These are phyloP conservation scores for Jaminaea rosea DNA, from an alignment of 1,284 basidiomycete species.

Conservation along the genomic window DNA sequence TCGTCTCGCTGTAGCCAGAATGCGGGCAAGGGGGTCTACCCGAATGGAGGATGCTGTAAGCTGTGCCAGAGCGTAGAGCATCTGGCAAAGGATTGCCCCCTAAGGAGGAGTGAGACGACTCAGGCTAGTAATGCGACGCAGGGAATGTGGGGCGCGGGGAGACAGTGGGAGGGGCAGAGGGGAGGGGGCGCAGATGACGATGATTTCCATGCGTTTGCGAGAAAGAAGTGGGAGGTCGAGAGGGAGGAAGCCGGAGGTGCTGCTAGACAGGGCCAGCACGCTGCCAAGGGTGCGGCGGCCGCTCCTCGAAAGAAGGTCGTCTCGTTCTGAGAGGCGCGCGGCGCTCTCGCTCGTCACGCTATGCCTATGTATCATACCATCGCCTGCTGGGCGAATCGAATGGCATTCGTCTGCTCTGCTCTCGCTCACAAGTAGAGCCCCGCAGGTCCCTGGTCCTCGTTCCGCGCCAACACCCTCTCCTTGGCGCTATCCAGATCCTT, in stretches of 20 bases:
- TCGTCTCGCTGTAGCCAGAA: conserved; percentile 74
- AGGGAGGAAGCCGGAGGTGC: no score
- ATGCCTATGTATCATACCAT: no score
- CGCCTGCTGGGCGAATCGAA: no score
- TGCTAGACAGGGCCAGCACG: no score
- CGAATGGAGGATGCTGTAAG: conserved; percentile 87
- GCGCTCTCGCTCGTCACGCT: no score
- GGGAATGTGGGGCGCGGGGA: conserved; percentile 2
- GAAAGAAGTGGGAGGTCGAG: not conserved
- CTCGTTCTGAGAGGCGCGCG: no score
- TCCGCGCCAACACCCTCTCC: not conserved
- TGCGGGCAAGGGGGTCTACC: conserved; percentile 70
- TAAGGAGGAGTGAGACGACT: conserved; percentile 53
- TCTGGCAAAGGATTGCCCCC: conserved; percentile 70
- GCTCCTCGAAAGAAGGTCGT: no score
- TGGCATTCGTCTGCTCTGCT: not conserved
- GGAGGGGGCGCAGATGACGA: not conserved
- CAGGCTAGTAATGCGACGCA: conserved; percentile 13
- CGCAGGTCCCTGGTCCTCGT: conserved; percentile 1
- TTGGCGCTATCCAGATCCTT: conserved; percentile 16
- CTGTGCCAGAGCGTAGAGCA: conserved; percentile 75
- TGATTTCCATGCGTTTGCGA: not conserved
- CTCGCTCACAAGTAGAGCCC: not conserved
- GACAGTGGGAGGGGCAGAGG: not conserved
- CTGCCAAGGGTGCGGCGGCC: no score